Conservation (phyloP, 257 asterid species). For the Gentiana dahurica region DNA sequence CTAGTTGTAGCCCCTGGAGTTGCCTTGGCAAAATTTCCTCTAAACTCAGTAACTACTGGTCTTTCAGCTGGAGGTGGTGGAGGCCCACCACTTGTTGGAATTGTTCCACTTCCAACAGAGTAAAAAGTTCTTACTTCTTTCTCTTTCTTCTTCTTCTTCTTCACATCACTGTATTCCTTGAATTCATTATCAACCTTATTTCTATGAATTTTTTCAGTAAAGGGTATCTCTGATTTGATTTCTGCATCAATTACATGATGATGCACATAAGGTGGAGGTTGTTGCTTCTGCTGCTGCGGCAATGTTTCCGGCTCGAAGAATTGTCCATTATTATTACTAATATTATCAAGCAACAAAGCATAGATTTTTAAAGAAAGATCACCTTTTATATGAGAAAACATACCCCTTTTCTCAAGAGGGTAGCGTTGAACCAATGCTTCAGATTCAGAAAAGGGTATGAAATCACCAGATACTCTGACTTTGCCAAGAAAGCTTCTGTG, state of each 20-base stretch:
- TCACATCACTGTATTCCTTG: conserved; percentile 25
- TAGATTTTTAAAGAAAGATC: conserved; percentile 54
- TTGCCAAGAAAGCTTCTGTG: conserved; percentile 67
- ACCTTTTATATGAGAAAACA: conserved; percentile 72
- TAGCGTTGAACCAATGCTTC: conserved; percentile 54
- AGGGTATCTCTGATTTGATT: conserved; percentile 17
- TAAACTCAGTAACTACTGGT: conserved; percentile 28
- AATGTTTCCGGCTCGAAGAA: conserved; percentile 6
- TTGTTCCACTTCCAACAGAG: conserved; percentile 31
- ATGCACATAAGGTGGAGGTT: not conserved
- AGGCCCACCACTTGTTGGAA: conserved; percentile 21
- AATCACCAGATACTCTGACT: conserved; percentile 56
- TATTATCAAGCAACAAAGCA: conserved; percentile 19
- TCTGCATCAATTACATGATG: conserved; percentile 13
- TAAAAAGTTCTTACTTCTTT: conserved; percentile 46
- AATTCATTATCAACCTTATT: conserved; percentile 32
- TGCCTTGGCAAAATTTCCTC: conserved; percentile 37
- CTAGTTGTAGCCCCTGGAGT: conserved; percentile 22
- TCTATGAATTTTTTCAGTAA: conserved; percentile 23
- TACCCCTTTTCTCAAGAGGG: conserved; percentile 86
- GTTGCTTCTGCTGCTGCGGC: conserved; percentile 5
- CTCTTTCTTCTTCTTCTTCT: conserved; percentile 47
- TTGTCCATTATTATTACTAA: not conserved
- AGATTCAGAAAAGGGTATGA: conserved; percentile 46
- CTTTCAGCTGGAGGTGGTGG: conserved; percentile 29